Evolutionary conservation across 805 yeast species (phyloP).

Genomic region (Yamadazyma kitorensis): DNA sequence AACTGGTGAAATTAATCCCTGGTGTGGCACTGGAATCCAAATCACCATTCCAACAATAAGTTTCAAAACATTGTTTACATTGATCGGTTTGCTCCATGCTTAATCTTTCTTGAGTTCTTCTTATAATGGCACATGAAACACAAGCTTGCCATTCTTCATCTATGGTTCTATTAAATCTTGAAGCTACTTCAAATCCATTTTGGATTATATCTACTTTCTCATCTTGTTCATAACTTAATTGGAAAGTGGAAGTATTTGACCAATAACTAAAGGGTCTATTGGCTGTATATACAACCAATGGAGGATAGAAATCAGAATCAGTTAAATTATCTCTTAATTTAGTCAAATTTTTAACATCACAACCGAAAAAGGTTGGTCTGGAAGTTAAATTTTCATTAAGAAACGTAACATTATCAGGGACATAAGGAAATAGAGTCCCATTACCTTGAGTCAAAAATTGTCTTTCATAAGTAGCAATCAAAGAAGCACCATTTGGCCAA

Average conservation of each 20-base stretch:
- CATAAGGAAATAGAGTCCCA: constrained; percentile 72
- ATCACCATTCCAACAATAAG: constrained; percentile 75
- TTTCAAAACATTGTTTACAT: constrained; percentile 67
- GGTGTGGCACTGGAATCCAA: constrained; percentile 9
- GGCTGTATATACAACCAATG: constrained; percentile 74
- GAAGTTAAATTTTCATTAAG: constrained; percentile 57
- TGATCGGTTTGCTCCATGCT: constrained; percentile 61
- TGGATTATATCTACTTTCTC: constrained; percentile 59
- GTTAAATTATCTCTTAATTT: constrained; percentile 25
- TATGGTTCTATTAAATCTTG: constrained; percentile 63
- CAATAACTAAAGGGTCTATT: constrained; percentile 63
- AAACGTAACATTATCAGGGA: constrained; percentile 68
- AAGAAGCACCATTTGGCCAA: constrained; percentile 41
- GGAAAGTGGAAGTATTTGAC: constrained; percentile 72
- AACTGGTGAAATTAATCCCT: constrained; percentile 12
- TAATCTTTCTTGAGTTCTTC: constrained; percentile 71
- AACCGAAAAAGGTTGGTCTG: constrained; percentile 80
- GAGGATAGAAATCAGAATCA: constrained; percentile 46
- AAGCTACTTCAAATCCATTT: constrained; percentile 72
- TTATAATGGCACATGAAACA: constrained; percentile 78
- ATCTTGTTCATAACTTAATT: constrained; percentile 56
- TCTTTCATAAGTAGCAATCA: constrained; percentile 31
- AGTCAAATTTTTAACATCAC: constrained; percentile 65
- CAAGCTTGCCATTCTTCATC: constrained; percentile 72
- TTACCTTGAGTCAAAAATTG: constrained; percentile 44